Conservation (phyloP, 345 rosid genomes). For the Camelina hispida region DNA sequence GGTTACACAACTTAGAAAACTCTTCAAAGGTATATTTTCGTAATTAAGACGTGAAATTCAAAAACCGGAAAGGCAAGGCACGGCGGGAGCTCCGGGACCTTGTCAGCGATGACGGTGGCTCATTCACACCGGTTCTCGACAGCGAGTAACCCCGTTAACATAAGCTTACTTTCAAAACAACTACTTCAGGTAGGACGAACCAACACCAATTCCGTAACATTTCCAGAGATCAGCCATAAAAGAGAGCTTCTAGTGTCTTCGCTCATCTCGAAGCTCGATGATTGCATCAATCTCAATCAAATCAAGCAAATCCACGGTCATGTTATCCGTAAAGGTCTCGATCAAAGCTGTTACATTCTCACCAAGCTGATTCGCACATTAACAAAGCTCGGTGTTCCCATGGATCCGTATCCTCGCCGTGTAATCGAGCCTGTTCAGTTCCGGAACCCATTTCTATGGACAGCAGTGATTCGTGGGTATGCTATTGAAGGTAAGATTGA, state of each 20-base stretch:
- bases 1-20: no score
- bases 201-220: conserved; percentile 28
- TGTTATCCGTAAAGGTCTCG: conserved; percentile 53
- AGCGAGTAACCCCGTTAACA: conserved; percentile 17
- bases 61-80: not conserved
- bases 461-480: conserved; percentile 74
- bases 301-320: conserved; percentile 66
- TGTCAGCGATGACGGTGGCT: conserved; percentile 41
- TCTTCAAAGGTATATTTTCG: not conserved
- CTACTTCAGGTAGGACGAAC: conserved; percentile 35
- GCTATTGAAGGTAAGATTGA: conserved; percentile 46
- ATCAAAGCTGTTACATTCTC: conserved; percentile 65
- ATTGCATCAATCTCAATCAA: conserved; percentile 49
- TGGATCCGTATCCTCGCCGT: conserved; percentile 60
- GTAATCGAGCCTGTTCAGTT: conserved; percentile 56
- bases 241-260: conserved; percentile 45
- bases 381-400: conserved; percentile 53
- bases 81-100: conserved; percentile 9
- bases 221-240: conserved; percentile 40
- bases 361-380: conserved; percentile 73
- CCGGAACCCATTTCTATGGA: conserved; percentile 78
- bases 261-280: conserved; percentile 56
- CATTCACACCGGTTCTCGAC: conserved; percentile 43
- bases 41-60: not conserved
- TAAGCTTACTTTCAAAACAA: conserved; percentile 41